Evolutionary conservation across 2,329 filamentous ascomycete species (phyloP).

Genomic region (Penicillium sp.): DNA sequence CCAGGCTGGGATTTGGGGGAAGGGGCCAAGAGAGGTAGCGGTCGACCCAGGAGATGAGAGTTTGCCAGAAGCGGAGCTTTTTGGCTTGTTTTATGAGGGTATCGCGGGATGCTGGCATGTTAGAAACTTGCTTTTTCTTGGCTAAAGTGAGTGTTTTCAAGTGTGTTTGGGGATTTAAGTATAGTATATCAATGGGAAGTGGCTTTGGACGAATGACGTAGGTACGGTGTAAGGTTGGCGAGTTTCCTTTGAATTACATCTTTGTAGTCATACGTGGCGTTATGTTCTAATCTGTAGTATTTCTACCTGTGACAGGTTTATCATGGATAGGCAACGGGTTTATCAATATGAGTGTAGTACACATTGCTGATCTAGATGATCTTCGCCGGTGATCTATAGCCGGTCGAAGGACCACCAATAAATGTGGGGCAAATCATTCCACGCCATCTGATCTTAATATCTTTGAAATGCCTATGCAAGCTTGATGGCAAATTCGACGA

Average conservation of each 20-base stretch:
- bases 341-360: not conserved
- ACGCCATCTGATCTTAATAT: not conserved
- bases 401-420: not conserved
- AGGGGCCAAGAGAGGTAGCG: constrained; percentile 18
- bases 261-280: not conserved
- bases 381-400: not conserved
- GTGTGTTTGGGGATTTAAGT: not conserved
- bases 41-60: constrained; percentile 17
- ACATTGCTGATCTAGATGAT: not conserved
- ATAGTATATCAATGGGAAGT: not conserved
- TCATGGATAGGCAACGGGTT: not conserved
- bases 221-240: not conserved
- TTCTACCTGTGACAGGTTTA: not conserved
- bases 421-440: not conserved
- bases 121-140: not conserved
- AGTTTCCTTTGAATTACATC: not conserved
- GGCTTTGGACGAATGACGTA: not conserved
- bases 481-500: too few relatives aligned
- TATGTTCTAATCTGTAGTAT: not conserved
- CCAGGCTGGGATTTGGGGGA: constrained; percentile 5
- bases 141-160: not conserved
- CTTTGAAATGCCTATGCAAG: too few relatives aligned
- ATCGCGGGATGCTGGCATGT: not conserved
- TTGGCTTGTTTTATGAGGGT: constrained; percentile 11
- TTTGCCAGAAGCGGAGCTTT: constrained; percentile 13